Evolutionary conservation across 2,329 filamentous ascomycete species (phyloP), one percentile per base, ranked within the genome.

Genomic region (Thermochaetoides dissita): DNA sequence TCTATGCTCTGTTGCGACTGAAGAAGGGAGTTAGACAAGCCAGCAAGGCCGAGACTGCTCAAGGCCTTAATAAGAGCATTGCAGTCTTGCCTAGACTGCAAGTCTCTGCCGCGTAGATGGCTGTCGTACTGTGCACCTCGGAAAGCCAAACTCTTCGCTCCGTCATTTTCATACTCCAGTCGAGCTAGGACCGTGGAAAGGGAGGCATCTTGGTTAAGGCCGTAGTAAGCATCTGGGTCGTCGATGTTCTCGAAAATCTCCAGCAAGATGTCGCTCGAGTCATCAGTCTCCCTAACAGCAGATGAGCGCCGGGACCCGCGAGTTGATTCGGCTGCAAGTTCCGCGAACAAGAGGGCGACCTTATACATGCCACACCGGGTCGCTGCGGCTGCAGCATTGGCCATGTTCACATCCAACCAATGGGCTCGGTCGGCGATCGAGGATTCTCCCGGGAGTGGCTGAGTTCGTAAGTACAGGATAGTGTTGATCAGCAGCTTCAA

Each of bases 191-290:
- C 81, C 8, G 81, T 85, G 10, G 74, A 68, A 10, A 98, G 63
- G 44, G 79, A 87, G 6, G 86, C 74, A 34, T 76, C 75, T 59
- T 93, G 83, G 35, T 84, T 76, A 7, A 95, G 71, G 4, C 91
- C 93, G 56, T 98, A 98, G 59, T 94, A 98, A 1, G 87, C 81
- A 59, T 99, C 91, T 2, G 88, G 89, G 54, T 99, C 93, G 55
- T 95, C 88, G 37, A 98, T 83, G 46, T 85, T 89, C 56, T 85
- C 82, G 58, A 91, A 98, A 3, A 98, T 88, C 1, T 74, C 68
- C 36, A 94, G 69, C 9, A 96, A 66, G 1, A 93, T 68, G 30
- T 84, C 76, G 3, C 74, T 70, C 6, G 84, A 73, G 28, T 78
- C 64, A 37, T 60, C 58, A 1, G 49, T 36, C 1, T 71, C 63